Conservation (phyloP, 2,329 filamentous ascomycete species). For the Fonsecaea multimorphosa region DNA sequence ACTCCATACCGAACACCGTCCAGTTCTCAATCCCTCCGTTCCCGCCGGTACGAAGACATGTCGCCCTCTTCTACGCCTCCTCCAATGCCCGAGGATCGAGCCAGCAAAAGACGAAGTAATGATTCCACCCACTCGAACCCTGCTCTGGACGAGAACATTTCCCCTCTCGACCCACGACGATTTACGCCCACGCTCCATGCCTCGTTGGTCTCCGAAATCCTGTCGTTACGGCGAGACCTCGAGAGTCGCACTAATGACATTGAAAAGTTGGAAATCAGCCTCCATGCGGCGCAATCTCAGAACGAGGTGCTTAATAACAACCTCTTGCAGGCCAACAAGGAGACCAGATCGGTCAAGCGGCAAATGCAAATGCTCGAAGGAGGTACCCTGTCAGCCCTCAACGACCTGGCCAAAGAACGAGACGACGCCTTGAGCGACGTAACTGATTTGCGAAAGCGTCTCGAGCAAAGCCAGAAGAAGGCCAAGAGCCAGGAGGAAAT, state of each 20-base stretch:
- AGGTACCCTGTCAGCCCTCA: constrained; percentile 82
- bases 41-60: constrained; percentile 67
- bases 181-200: constrained; percentile 96
- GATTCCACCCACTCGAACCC: constrained; percentile 44
- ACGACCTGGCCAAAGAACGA: constrained; percentile 81
- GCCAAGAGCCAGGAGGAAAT: constrained; percentile 82
- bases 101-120: constrained; percentile 48
- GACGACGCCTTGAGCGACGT: constrained; percentile 79
- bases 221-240: constrained; percentile 83
- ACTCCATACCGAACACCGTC: constrained; percentile 73
- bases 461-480: constrained; percentile 80
- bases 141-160: constrained; percentile 68
- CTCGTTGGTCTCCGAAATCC: constrained; percentile 91
- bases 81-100: constrained; percentile 60
- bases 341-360: constrained; percentile 79
- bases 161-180: constrained; percentile 82
- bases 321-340: constrained; percentile 70
- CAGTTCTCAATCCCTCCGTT: constrained; percentile 63
- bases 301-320: constrained; percentile 72
- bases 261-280: constrained; percentile 76
- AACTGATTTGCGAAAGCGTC: constrained; percentile 73
- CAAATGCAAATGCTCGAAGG: constrained; percentile 87
- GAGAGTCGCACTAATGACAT: constrained; percentile 89
- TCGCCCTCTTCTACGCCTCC: constrained; percentile 54
- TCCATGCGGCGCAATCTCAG: constrained; percentile 75